Base-by-base conservation (phyloP, 2,329 filamentous ascomycete genomes). In the Graphilbum ipis-grandicollis region DNA sequence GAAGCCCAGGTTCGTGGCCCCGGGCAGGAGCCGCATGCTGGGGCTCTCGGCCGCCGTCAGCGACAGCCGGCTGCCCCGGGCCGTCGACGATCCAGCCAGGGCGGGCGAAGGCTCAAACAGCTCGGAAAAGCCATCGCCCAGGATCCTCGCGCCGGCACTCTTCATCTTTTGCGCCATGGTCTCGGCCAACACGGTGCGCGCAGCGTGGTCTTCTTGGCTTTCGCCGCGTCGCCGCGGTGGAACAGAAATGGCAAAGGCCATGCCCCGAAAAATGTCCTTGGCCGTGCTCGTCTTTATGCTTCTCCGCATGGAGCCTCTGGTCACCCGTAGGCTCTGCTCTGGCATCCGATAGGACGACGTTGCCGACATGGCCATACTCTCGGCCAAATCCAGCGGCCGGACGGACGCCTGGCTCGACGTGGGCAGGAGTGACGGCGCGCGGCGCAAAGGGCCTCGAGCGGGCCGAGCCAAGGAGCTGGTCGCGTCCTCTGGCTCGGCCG, bases 201-300 rank as follows among this genome's bases (percentile, higher is more conserved):
- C n/a, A n/a, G n/a, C n/a, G n/a, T n/a, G n/a, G 9, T 72, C 71
- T 15, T 72, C 66, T 9, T 58, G 58, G 14, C 63, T 65, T 36
- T 72, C 65, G 2, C 68, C 63, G 2, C 63, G 59, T 30, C 60
- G 57, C 21, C 56, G 57, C 0, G 57, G 54, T 46, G 65, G 65
- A 43, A 84, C 82, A 0, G 84, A 88, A 10, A 93, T 68, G 0
- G 85, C 85, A 55, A 96, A 94, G 0, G 73, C 74, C 85, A 94
- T 93, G 31, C 76, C 74, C 1, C 68, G 58, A 48, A 96, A 93
- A 0, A 92, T 42, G 9, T 40, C 44, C 36, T 26, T 43, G 28
- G 25, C 45, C 40, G 23, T 28, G 26, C 6, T 28, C 8, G 8
- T 44, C 40, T 40, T 47, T 44, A 38, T 41, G 44, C 33, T 38